Base-by-base conservation (phyloP, 177 flowering plant genomes). In the Telopea speciosissima region DNA sequence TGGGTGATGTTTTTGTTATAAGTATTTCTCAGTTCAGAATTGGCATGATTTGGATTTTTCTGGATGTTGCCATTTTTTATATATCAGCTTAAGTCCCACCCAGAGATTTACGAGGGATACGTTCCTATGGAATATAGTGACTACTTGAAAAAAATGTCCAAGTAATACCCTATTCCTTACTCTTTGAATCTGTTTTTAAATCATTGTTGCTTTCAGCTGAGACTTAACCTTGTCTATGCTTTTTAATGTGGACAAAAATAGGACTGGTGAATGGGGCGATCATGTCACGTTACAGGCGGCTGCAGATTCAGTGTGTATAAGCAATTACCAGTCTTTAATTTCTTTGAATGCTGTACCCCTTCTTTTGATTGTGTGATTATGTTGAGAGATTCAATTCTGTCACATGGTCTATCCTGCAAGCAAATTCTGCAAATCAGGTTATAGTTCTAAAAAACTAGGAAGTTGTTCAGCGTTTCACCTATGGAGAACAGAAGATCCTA, bases 221-320 rank as follows among this genome's bases (percentile, higher is more conserved):
- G 28, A 64, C 12, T 26, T 23, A 8, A 19, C 42, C 56, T 24
- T 58, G 25, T 17, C 71, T 65, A 12, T 70, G 56, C 65, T 25
- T 19, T 31, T 42, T 73, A 19, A 59, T 68, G 56, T 72, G 42
- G 45, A 75, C 74, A 66, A 73, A 67, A 70, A 70, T 68, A 91
- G 97, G 88, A 76, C 65, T 74, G 95, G 97, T 21, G 97, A 91
- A 81, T 91, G 97, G 97, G 97, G 97, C 58, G 97, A 91, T 81
- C 97, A 91, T 84, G 92, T 91, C 74, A 91, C 97, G 23, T 76
- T 91, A 79, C 97, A 90, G 83, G 95, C 97, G 73, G 95, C 97
- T 77, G 91, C 95, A 68, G 97, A 91, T 83, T 88, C 82, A 72
- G 97, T 91, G 87, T 74, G 83, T 23, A 65, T 77, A 66, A 63